A percentile compares a stretch with the other conserved stretches of the same genome.
These are phyloP conservation scores for Sugiyamaella chiloensis DNA, from an alignment of 805 yeast genomes.

Conservation along the genomic window DNA sequence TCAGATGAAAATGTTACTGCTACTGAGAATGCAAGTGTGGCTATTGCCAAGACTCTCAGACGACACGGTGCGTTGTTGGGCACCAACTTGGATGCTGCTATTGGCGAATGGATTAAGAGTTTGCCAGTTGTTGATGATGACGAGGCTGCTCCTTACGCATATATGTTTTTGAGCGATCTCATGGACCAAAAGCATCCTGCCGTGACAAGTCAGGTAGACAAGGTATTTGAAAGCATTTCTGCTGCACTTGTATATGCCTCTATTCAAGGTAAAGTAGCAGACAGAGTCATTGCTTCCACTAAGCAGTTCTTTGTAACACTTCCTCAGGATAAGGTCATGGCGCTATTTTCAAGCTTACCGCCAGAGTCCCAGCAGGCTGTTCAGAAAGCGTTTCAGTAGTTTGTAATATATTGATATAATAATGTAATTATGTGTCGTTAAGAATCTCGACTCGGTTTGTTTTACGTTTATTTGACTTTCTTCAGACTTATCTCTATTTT, in stretches of 20 bases:
- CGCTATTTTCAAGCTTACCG: slow-evolving; percentile 59
- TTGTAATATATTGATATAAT: slow-evolving; percentile 4
- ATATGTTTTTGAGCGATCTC: slow-evolving; percentile 68
- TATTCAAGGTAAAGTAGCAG: slow-evolving; percentile 69
- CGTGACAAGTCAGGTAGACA: slow-evolving; percentile 52
- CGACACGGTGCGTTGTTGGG: slow-evolving; percentile 56
- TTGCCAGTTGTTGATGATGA: slow-evolving; percentile 82
- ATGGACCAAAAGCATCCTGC: slow-evolving; percentile 64
- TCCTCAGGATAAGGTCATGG: slow-evolving; percentile 68
- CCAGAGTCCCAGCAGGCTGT: slow-evolving; percentile 57
- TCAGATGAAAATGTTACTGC: slow-evolving; percentile 82
- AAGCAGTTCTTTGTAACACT: slow-evolving; percentile 60
- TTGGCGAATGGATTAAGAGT: slow-evolving; percentile 73
- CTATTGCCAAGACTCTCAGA: slow-evolving; percentile 81
- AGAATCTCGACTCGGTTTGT: not conserved
- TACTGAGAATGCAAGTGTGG: slow-evolving; percentile 78
- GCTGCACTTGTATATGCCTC: slow-evolving; percentile 71
- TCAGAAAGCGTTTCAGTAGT: slow-evolving; percentile 50
- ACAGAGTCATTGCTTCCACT: slow-evolving; percentile 56
- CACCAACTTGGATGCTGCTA: slow-evolving; percentile 52
- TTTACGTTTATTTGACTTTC: not conserved
- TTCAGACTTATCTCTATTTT: not conserved
- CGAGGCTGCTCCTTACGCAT: slow-evolving; percentile 84
- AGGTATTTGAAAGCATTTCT: slow-evolving; percentile 63
- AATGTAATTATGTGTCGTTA: not conserved